Conservation (phyloP, 108 stramenopile genomes). For the Nannochloropsis gaditana region DNA sequence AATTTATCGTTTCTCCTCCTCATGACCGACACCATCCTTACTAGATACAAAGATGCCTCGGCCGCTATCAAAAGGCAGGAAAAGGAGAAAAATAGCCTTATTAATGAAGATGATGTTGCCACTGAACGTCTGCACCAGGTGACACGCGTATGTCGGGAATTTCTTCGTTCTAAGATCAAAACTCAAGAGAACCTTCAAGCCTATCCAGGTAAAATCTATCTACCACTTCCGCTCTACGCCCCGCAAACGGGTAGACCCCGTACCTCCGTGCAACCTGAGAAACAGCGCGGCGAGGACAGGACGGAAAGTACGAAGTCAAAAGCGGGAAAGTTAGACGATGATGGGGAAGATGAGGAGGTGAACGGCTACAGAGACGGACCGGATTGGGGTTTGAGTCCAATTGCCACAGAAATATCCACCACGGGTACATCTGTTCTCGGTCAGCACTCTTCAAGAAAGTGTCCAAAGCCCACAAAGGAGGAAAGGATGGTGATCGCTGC, state of each 20-base stretch:
- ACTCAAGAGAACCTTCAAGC: constrained; percentile 41
- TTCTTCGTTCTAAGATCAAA: constrained; percentile 27
- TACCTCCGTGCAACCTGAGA: background rate
- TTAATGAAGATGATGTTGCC: background rate
- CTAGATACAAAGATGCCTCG: constrained; percentile 30
- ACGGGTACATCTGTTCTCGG: background rate
- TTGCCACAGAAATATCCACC: background rate
- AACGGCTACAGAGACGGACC: background rate
- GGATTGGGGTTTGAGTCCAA: background rate
- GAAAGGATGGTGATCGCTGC: background rate
- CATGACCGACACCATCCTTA: constrained; percentile 42
- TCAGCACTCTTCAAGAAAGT: background rate
- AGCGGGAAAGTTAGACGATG: background rate
- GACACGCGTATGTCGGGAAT: background rate
- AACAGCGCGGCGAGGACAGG: background rate
- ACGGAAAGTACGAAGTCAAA: background rate
- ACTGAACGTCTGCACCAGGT: constrained; percentile 24
- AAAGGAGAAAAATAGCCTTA: background rate
- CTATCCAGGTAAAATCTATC: constrained; percentile 40
- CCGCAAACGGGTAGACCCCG: background rate
- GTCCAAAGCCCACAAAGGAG: background rate
- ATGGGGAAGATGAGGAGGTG: background rate
- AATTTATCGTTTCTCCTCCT: constrained; percentile 38
- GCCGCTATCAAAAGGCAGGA: constrained; percentile 23
- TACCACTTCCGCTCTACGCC: constrained; percentile 23